Evolutionary conservation across 805 yeast genomes (phyloP).

Genomic region (Candida chauliodis): DNA sequence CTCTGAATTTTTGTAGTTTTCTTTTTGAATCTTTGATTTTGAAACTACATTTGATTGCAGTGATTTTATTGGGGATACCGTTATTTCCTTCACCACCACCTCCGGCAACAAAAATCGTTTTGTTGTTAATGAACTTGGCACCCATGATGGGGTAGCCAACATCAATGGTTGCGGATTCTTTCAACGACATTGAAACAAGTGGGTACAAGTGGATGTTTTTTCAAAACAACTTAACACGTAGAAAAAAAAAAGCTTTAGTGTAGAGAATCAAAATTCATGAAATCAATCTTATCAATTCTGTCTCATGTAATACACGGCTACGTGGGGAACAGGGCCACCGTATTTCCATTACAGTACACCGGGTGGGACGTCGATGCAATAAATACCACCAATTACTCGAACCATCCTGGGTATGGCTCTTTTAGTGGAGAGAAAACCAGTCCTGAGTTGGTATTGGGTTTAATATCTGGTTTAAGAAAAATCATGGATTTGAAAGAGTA

Average conservation of each 20-base stretch:
- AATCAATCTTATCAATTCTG: slow-evolving; percentile 48
- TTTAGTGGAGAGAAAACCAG: slow-evolving; percentile 46
- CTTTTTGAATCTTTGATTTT: slow-evolving; percentile 39
- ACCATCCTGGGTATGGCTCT: slow-evolving; percentile 69
- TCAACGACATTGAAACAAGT: slow-evolving; percentile 23
- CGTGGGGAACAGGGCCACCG: slow-evolving; percentile 66
- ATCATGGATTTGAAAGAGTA: slow-evolving; percentile 39
- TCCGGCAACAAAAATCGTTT: slow-evolving; percentile 71
- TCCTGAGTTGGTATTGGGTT: slow-evolving; percentile 23
- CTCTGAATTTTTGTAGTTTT: slow-evolving; percentile 56
- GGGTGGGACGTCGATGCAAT: slow-evolving; percentile 70
- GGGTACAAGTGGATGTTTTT: neutral
- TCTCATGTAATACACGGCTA: slow-evolving; percentile 74
- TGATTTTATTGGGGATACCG: slow-evolving; percentile 81
- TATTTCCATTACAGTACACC: slow-evolving; percentile 60
- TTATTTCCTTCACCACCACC: slow-evolving; percentile 96
- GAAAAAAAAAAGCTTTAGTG: neutral
- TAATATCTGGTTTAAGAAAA: slow-evolving; percentile 33
- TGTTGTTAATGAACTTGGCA: slow-evolving; percentile 61
- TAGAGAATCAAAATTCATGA: slow-evolving; percentile 4
- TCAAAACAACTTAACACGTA: neutral
- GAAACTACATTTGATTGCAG: slow-evolving; percentile 59
- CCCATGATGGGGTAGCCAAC: slow-evolving; percentile 80
- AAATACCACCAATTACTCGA: slow-evolving; percentile 63
- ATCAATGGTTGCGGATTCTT: slow-evolving; percentile 34